These are phyloP conservation scores for Coemansia sp. DNA, from an alignment of 192 early-diverging fungal species.

Conservation along the genomic window DNA sequence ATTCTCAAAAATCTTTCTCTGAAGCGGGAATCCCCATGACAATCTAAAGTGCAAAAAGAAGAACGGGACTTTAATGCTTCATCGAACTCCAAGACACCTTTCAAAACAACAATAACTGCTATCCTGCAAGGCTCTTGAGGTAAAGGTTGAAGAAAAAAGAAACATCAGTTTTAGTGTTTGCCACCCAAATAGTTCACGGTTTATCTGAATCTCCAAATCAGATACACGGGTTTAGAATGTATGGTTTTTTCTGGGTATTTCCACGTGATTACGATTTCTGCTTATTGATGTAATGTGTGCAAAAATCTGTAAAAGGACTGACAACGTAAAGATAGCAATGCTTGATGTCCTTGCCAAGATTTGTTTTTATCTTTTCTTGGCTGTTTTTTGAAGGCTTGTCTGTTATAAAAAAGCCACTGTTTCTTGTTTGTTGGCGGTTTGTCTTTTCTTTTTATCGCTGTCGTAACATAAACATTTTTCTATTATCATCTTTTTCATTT, in stretches of 20 bases:
- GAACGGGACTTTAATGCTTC: slow-evolving; percentile 10
- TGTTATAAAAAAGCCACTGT: background rate
- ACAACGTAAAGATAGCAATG: background rate
- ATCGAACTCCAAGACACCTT: background rate
- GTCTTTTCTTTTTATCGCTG: too few relatives aligned
- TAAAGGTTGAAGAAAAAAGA: background rate
- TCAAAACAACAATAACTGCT: slow-evolving; percentile 8
- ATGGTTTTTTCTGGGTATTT: background rate
- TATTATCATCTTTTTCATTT: background rate
- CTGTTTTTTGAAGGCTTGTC: background rate
- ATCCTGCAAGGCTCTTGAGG: background rate
- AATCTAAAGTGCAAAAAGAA: slow-evolving; percentile 11
- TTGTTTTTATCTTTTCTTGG: background rate
- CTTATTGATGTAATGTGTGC: background rate
- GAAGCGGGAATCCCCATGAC: slow-evolving; percentile 44
- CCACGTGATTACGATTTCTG: background rate
- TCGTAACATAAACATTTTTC: background rate
- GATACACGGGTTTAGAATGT: background rate
- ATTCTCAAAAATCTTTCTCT: slow-evolving; percentile 19
- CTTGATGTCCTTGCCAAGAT: background rate
- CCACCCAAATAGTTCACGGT: background rate
- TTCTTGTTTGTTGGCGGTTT: background rate
- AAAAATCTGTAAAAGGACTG: background rate
- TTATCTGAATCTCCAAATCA: background rate
- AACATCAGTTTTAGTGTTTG: background rate